Evolutionary conservation across 23 red algal genomes (phyloP), one percentile per base, ranked within the genome.

Genomic region (Gracilaria gracilis): DNA sequence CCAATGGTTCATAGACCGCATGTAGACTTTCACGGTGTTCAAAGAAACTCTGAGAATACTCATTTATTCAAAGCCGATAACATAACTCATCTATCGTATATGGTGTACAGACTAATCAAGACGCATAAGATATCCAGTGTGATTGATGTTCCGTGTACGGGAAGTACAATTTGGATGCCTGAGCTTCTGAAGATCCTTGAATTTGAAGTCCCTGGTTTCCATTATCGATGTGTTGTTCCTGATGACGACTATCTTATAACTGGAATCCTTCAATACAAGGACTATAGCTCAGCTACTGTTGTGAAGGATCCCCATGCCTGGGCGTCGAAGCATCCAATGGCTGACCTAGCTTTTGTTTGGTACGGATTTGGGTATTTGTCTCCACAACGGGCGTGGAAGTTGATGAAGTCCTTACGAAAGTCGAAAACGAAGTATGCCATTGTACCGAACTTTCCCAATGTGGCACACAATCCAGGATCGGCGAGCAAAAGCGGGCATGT

Each of bases 91-190:
- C 57, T 95, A 19, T 95, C 93, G 65, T 95, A 65, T 36, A 90
- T 90, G 86, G 59, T 95, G 59, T 84, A 84, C 39, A 61, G 93
- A 23, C 29, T 95, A 31, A 79, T 95, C 33, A 73, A 78, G 57
- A 90, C 61, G 17, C 81, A 95, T 85, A 71, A 66, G 20, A 79
- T 95, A n/a, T 38, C 67, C 28, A 88, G 77, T 32, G 40, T 95
- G 9, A 50, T 89, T 28, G 93, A 95, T 65, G 51, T 90, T 42
- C 86, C 93, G 0, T 95, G 93, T 50, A 69, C 61, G 27, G 23
- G 19, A 24, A 82, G 87, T 57, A 74, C 61, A 29, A 28, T 50
- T 39, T 95, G 93, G 93, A 95, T 95, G 86, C 93, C 93, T 57
- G 74, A 70, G 12, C 24, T 95, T 1, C 44, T 95, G 19, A 40